Evolutionary conservation across 2,329 filamentous ascomycete species (phyloP).

Genomic region (Verticillium dahliae): DNA sequence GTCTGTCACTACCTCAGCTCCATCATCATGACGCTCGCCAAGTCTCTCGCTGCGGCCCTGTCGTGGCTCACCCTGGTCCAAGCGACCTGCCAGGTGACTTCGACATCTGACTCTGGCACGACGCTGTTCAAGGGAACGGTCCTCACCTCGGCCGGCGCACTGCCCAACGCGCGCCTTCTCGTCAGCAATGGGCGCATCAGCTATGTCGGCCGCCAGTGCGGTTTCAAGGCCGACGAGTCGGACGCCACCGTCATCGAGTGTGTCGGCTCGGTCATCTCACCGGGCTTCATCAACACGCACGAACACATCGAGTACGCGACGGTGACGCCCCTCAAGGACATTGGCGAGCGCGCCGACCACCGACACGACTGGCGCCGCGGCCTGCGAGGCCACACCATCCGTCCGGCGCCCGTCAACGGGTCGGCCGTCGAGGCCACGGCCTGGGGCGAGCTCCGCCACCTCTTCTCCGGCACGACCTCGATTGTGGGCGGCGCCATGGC

Average conservation of each 20-base stretch:
- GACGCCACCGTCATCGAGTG: conserved; percentile 16
- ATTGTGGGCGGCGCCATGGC: conserved; percentile 19
- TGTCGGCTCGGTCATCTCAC: conserved; percentile 17
- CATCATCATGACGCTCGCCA: neutral
- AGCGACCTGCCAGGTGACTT: neutral
- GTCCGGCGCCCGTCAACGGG: conserved; percentile 14
- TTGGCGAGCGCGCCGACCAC: conserved; percentile 14
- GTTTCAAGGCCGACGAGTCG: neutral
- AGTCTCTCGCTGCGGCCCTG: neutral
- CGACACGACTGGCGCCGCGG: conserved; percentile 23
- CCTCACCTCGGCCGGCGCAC: conserved; percentile 3
- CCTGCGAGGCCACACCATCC: conserved; percentile 13
- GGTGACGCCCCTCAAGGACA: conserved; percentile 15
- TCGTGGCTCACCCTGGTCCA: neutral
- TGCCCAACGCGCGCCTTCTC: conserved; percentile 3
- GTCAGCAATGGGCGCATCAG: conserved; percentile 3
- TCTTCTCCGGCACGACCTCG: conserved; percentile 22
- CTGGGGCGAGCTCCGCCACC: conserved; percentile 21
- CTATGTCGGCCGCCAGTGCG: conserved; percentile 5
- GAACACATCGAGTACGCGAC: conserved; percentile 20
- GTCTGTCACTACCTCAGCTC: neutral
- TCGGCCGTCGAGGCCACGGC: conserved; percentile 12
- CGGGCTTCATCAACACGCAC: conserved; percentile 22
- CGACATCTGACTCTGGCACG: neutral
- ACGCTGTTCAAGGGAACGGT: conserved; percentile 6